Evolutionary conservation across 495 filamentous ascomycete species (phyloP), one percentile per base, ranked within the genome.

Genomic region (Choiromyces venosus): DNA sequence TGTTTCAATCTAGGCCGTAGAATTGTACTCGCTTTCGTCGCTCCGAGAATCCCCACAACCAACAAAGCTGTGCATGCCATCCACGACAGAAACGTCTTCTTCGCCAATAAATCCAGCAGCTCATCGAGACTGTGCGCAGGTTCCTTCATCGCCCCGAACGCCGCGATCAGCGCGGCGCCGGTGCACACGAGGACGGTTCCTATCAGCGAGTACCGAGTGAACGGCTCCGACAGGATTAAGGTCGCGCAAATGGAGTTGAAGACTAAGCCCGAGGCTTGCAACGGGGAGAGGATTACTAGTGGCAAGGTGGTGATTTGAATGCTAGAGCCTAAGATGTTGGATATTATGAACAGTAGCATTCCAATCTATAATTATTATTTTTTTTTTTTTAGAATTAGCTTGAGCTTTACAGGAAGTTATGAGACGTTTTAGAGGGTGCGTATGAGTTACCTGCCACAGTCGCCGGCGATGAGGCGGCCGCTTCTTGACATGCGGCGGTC

Each of bases 181-280:
- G 86, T 84, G 72, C 91, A 94, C 21, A 98, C 96, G 35, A 99
- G 88, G 38, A 93, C 78, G 7, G 95, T 99, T 25, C 95, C 95
- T 77, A 91, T 86, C 38, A 97, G 86, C 6, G 93, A 97, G 87
- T 92, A 93, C 79, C 89, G 87, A 33, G 95, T 99, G 83, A 97
- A 99, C 2, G 93, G 91, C 84, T 99, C 95, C 42, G 91, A 89
- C 42, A 99, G 88, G 78, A 99, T 93, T 56, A 99, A 84, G 4
- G 93, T 94, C 56, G 95, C 95, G 83, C 95, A 97, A 72, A 97
- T 92, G 46, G 94, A 97, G 84, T 99, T 99, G 85, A 99, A 99
- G 39, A 98, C 95, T 39, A 99, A 86, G 35, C 95, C 95, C 65
- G 93, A 96, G 81, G 95, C 95, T 84, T 99, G 95, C 33, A 99